Evolutionary conservation across 345 rosid genomes (phyloP).

Genomic region (Orychophragmus violaceus): DNA sequence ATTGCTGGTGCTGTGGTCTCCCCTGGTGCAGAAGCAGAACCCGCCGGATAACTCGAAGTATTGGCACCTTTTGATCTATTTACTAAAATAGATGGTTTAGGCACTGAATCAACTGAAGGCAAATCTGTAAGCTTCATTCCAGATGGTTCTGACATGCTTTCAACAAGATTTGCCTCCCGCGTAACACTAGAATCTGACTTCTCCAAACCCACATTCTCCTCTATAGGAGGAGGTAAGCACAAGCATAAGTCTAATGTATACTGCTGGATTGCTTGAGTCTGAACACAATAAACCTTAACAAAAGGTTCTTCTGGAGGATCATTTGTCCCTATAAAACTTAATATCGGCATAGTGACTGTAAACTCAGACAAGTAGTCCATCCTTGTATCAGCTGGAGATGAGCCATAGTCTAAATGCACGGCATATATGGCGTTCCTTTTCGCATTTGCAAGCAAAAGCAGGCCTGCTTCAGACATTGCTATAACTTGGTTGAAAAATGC

Average conservation of each 20-base stretch:
- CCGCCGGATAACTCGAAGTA: conserved; percentile 27
- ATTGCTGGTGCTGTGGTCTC: conserved; percentile 34
- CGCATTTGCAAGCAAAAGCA: conserved; percentile 79
- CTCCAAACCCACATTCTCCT: conserved; percentile 52
- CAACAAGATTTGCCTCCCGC: conserved; percentile 34
- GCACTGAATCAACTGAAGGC: conserved; percentile 33
- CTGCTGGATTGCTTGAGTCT: conserved; percentile 91
- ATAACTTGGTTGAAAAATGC: conserved; percentile 84
- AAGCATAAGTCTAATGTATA: conserved; percentile 74
- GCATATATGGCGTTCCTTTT: conserved; percentile 82
- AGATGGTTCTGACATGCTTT: conserved; percentile 38
- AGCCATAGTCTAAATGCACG: conserved; percentile 75
- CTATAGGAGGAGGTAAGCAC: conserved; percentile 69
- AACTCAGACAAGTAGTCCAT: conserved; percentile 86
- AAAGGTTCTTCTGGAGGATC: conserved; percentile 52
- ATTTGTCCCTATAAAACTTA: conserved; percentile 78
- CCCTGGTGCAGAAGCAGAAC: conserved; percentile 36
- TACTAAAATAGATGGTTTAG: conserved; percentile 31
- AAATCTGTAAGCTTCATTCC: conserved; percentile 38
- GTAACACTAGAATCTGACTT: conserved; percentile 44
- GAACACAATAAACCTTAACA: conserved; percentile 82
- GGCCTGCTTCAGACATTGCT: conserved; percentile 61
- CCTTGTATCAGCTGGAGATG: conserved; percentile 57
- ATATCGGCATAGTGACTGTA: conserved; percentile 85
- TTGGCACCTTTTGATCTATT: conserved; percentile 30